Percentiles rank a stretch among this genome's conserved stretches.
Evolutionary conservation across 345 rosid genomes (phyloP).

Genomic region (Hypericum perforatum): DNA sequence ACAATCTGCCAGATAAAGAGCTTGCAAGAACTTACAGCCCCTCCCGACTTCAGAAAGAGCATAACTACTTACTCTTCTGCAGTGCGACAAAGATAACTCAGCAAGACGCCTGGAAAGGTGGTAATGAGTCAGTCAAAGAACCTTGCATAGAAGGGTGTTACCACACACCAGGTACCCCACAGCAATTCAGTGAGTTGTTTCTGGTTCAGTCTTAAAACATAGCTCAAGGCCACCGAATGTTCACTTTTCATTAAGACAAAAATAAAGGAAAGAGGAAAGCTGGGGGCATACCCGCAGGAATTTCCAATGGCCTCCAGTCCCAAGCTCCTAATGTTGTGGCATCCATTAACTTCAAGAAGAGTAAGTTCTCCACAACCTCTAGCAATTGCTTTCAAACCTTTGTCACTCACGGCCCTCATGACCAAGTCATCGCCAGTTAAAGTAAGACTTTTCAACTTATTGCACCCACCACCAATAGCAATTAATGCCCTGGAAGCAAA

Average conservation of each 20-base stretch:
- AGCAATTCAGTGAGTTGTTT: too few relatives aligned
- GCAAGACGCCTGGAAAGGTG: constrained; percentile 50
- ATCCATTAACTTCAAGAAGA: constrained; percentile 83
- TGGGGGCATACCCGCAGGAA: constrained; percentile 56
- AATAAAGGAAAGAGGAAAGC: neutral
- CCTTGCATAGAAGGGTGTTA: neutral
- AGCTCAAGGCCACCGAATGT: too few relatives aligned
- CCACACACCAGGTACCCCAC: neutral
- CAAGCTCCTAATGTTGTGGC: constrained; percentile 70
- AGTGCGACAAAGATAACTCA: constrained; percentile 70
- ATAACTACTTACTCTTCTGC: constrained; percentile 62
- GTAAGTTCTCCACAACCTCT: constrained; percentile 63
- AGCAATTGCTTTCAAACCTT: constrained; percentile 74
- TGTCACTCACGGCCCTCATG: too few relatives aligned
- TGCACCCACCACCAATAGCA: constrained; percentile 71
- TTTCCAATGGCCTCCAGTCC: constrained; percentile 77
- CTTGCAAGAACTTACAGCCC: constrained; percentile 66
- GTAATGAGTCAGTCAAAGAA: neutral
- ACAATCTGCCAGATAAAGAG: constrained; percentile 83
- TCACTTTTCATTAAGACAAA: too few relatives aligned
- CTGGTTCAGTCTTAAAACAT: too few relatives aligned
- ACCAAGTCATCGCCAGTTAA: constrained; percentile 65
- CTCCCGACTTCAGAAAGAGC: constrained; percentile 71
- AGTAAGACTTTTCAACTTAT: constrained; percentile 58
- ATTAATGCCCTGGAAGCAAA: constrained; percentile 60